Evolutionary conservation across 768 basidiomycete species (phyloP), one percentile per base, ranked within the genome.

Genomic region (Dentipellis sp.): DNA sequence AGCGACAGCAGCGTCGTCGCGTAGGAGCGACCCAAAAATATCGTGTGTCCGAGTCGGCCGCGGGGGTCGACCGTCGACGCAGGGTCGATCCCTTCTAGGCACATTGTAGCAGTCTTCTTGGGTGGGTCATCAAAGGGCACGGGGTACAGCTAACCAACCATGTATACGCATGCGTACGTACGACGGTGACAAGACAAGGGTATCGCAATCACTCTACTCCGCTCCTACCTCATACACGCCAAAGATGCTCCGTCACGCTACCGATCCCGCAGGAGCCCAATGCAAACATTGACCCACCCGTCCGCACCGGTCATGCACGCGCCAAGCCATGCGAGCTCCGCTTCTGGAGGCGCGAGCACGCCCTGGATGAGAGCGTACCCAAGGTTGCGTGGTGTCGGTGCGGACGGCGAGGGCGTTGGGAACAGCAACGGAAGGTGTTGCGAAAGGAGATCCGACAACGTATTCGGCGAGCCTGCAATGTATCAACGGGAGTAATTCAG

Each of bases 301-400:
- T 98, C 97, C 11, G 93, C 91, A 8, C 93, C 94, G 11, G 86
- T 82, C 70, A 97, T 74, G 63, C 92, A 93, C 17, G 90, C 86
- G 10, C 91, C 88, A n/a, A 98, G 69, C 94, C 95, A 97, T 4
- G 87, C 92, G 70, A 97, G 77, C 65, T 98, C 95, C 6, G 92
- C 78, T 34, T 97, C 93, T 8, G 81, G 75, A 1, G 95, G 97
- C 1, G 86, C 71, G 2, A 78, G 69, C 17, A 97, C 83, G 11
- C 97, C 95, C 66, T 97, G 95, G 11, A 94, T 75, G 49, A 97
- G 69, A 0, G 87, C 81, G 62, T 82, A 87, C 11, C 91, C 94
- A 37, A 88, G 76, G 52, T 84, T 78, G 10, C 57, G 65, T 58
- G 63, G 59, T 55, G 50, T 54, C 52, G 49, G 49, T 8, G 60